A percentile compares a stretch with the other conserved stretches of the same genome.
phyloP scores from a whole-genome alignment of 805 yeast species.

The Yarrowia alimentaria region DNA sequence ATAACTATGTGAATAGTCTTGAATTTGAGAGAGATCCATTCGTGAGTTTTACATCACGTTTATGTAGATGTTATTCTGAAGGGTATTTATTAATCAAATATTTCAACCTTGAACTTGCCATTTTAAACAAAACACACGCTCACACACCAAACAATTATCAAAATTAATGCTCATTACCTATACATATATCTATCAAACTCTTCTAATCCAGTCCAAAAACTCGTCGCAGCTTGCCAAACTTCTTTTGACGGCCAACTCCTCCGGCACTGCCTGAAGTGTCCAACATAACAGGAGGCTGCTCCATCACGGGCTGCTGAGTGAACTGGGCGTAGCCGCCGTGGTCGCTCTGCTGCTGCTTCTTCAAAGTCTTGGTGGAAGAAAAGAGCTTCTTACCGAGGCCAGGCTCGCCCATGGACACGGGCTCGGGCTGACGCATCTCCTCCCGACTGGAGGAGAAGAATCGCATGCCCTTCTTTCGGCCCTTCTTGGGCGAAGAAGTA shows the following conservation, averaged over 20 bases:
- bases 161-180: slow-evolving; percentile 2
- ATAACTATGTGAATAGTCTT: too few species aligned
- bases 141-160: too few species aligned
- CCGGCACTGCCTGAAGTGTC: not conserved
- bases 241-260: slow-evolving; percentile 5
- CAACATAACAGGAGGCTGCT: not conserved
- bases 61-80: too few species aligned
- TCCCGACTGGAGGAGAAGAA: slow-evolving; percentile 15
- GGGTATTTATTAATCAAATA: too few species aligned
- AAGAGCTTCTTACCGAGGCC: slow-evolving; percentile 15
- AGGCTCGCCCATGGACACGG: not conserved
- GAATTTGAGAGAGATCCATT: too few species aligned
- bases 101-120: too few species aligned
- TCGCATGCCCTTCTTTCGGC: slow-evolving; percentile 23
- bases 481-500: too few species aligned
- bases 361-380: slow-evolving; percentile 20
- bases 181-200: slow-evolving; percentile 1
- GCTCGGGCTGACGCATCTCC: slow-evolving; percentile 13
- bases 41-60: too few species aligned
- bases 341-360: slow-evolving; percentile 23
- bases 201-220: slow-evolving; percentile 41
- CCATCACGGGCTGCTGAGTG: not conserved
- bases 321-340: slow-evolving; percentile 21
- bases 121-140: too few species aligned
- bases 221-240: slow-evolving; percentile 29